These are phyloP conservation scores for Musa beccarii DNA, from an alignment of 176 grass and related monocot genomes.

Conservation along the genomic window DNA sequence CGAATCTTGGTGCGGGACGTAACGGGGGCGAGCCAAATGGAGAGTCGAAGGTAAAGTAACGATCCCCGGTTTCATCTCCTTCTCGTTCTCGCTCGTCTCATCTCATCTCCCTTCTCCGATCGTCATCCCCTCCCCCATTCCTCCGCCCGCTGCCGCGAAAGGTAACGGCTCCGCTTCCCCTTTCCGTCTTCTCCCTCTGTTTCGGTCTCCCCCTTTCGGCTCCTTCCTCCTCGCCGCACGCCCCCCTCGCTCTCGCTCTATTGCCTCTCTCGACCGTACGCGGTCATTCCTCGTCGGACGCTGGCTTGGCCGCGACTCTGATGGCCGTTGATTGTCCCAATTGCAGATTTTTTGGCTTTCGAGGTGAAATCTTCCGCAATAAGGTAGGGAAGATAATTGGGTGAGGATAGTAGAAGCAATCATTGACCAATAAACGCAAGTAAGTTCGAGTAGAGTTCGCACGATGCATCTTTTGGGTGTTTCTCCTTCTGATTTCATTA, in stretches of 20 bases:
- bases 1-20: neutral
- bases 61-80: neutral
- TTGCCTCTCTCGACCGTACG: neutral
- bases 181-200: neutral
- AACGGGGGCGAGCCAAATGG: neutral
- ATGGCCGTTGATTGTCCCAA: neutral
- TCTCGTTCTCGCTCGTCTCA: neutral
- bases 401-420: neutral
- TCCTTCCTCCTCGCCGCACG: neutral
- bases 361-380: neutral
- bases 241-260: neutral
- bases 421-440: neutral
- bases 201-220: neutral
- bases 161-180: neutral
- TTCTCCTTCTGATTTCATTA: neutral
- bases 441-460: neutral
- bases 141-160: neutral
- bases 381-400: neutral
- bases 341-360: neutral
- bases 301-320: neutral
- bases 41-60: neutral
- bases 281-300: neutral
- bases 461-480: neutral
- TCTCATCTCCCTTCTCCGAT: neutral
- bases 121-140: neutral